A percentile compares a stretch with the other conserved stretches of the same genome.
Evolutionary conservation across 495 filamentous ascomycete genomes (phyloP).

Genomic region (Hypoxylon rickii): DNA sequence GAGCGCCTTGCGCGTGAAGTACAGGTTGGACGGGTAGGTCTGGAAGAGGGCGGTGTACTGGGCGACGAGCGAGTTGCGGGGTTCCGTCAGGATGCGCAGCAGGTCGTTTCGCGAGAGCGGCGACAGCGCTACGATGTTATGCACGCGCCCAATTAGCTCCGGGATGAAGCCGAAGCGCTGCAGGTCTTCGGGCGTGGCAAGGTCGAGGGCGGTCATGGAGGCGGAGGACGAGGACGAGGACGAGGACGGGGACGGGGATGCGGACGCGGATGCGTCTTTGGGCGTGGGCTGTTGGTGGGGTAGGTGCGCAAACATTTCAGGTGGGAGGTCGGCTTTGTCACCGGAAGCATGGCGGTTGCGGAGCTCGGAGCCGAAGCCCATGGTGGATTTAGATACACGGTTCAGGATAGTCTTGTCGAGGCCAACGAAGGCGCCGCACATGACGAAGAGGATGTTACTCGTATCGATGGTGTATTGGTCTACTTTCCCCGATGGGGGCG

Average conservation of each 20-base stretch:
- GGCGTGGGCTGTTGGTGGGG: constrained; percentile 39
- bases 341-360: constrained; percentile 50
- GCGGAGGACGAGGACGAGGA: no score
- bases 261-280: constrained; percentile 24
- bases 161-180: constrained; percentile 94
- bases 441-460: constrained; percentile 95
- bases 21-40: constrained; percentile 79
- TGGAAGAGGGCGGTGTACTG: constrained; percentile 88
- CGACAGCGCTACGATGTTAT: constrained; percentile 81
- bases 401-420: constrained; percentile 87
- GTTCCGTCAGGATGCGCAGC: constrained; percentile 87
- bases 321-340: constrained; percentile 46
- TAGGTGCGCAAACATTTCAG: constrained; percentile 47
- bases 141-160: constrained; percentile 88
- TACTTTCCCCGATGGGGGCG: constrained; percentile 62
- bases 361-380: constrained; percentile 88
- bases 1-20: constrained; percentile 79
- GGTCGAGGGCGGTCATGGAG: constrained; percentile 75
- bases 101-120: constrained; percentile 79
- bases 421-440: constrained; percentile 92
- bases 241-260: no score
- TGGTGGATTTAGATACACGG: constrained; percentile 82
- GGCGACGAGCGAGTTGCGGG: constrained; percentile 79
- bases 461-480: constrained; percentile 92
- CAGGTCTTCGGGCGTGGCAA: constrained; percentile 79